These are phyloP conservation scores for Aspergillus steynii DNA, from an alignment of 495 filamentous ascomycete genomes.

Conservation along the genomic window DNA sequence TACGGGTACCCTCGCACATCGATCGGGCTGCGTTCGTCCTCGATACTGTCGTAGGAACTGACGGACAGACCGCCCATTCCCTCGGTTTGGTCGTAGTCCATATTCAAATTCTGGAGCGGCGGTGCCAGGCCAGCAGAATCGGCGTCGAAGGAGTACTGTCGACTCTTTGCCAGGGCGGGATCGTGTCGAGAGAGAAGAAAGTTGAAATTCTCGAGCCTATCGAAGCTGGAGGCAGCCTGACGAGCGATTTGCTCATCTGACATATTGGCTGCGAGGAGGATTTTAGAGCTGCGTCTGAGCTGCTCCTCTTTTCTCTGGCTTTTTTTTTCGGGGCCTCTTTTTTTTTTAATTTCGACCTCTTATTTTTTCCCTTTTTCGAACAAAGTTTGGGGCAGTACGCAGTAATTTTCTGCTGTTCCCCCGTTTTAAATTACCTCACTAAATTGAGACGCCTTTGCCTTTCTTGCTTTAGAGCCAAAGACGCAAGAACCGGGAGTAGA, in stretches of 20 bases:
- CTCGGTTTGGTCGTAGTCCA: slow-evolving; percentile 51
- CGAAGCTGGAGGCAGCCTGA: slow-evolving; percentile 32
- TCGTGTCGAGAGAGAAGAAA: slow-evolving; percentile 43
- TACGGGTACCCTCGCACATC: slow-evolving; percentile 48
- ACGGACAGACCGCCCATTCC: slow-evolving; percentile 50
- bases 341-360: slow-evolving; percentile 15
- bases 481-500: slow-evolving; percentile 15
- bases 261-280: slow-evolving; percentile 34
- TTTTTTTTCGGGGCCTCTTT: slow-evolving; percentile 13
- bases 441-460: slow-evolving; percentile 3
- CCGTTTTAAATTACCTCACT: slow-evolving; percentile 7
- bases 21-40: slow-evolving; percentile 45
- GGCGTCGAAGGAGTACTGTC: slow-evolving; percentile 47
- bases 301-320: slow-evolving; percentile 12
- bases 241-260: slow-evolving; percentile 39
- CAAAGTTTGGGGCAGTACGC: not conserved
- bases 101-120: slow-evolving; percentile 35
- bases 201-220: slow-evolving; percentile 48
- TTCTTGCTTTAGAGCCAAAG: slow-evolving; percentile 10
- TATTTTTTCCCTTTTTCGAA: slow-evolving; percentile 9
- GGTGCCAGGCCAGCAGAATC: slow-evolving; percentile 40
- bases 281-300: slow-evolving; percentile 6
- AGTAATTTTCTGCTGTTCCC: not conserved
- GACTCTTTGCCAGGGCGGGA: slow-evolving; percentile 32
- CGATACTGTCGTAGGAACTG: slow-evolving; percentile 52